Percentiles rank a stretch among this genome's conserved stretches.
Evolutionary conservation across 2,329 filamentous ascomycete genomes (phyloP).

Genomic region (Aureobasidium mangrovei): DNA sequence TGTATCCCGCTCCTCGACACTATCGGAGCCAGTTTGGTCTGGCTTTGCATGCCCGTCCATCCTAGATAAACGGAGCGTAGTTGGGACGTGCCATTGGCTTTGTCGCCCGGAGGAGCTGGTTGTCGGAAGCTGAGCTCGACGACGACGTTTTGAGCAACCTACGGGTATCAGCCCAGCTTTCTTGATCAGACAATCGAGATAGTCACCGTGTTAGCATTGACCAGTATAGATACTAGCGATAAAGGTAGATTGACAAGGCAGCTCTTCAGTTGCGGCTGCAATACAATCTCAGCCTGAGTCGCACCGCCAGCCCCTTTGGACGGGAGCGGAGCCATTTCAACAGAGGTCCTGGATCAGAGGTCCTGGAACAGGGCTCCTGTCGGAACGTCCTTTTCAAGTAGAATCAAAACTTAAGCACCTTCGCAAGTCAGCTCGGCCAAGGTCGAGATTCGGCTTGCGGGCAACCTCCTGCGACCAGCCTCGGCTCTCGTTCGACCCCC

Average conservation of each 20-base stretch:
- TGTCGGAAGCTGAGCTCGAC: conserved; percentile 78
- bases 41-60: conserved; percentile 98
- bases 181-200: not conserved
- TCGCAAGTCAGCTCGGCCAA: not conserved
- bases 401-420: not conserved
- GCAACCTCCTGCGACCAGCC: not conserved
- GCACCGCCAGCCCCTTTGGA: not conserved
- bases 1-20: conserved; percentile 63
- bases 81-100: conserved; percentile 40
- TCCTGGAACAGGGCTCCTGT: not conserved
- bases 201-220: conserved; percentile 78
- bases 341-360: no score
- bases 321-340: not conserved
- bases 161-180: conserved; percentile 20
- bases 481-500: not conserved
- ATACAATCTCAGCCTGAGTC: conserved; percentile 61
- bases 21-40: conserved; percentile 65
- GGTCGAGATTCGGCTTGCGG: conserved; percentile 3
- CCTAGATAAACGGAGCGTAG: conserved; percentile 67
- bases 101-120: conserved; percentile 39
- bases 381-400: not conserved
- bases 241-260: conserved; percentile 89
- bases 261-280: conserved; percentile 75
- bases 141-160: conserved; percentile 92
- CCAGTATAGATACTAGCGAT: conserved; percentile 71